These are phyloP conservation scores for Purshia tridentata DNA, from an alignment of 306 rosid species.

Conservation along the genomic window DNA sequence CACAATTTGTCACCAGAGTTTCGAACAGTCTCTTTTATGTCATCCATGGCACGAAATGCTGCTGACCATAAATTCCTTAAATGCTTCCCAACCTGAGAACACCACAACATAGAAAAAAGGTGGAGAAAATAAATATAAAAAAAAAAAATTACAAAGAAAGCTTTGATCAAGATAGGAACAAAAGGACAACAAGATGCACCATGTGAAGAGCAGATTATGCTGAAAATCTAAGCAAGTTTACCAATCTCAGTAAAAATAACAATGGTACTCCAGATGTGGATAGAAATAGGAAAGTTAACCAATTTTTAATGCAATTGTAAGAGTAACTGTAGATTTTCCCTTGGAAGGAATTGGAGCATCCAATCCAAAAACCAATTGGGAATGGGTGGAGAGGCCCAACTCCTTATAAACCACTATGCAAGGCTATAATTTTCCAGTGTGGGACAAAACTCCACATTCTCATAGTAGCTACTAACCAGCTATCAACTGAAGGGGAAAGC, in stretches of 20 bases:
- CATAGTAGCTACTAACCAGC: neutral
- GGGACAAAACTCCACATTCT: no score
- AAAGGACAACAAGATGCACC: neutral
- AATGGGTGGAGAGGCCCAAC: no score
- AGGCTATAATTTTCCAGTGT: no score
- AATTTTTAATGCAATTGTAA: neutral
- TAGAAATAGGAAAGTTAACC: neutral
- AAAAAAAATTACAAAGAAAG: neutral
- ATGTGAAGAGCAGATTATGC: neutral
- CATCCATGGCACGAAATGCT: conserved; percentile 95
- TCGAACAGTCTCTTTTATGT: conserved; percentile 93
- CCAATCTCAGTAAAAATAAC: neutral
- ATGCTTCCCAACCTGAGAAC: conserved; percentile 72
- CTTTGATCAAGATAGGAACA: conserved; percentile 1
- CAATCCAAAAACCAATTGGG: no score
- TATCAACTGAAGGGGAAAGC: neutral
- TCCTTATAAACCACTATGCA: no score
- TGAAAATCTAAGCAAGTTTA: neutral
- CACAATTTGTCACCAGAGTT: conserved; percentile 86
- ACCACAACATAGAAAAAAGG: neutral
- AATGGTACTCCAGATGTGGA: neutral
- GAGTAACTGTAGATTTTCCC: neutral
- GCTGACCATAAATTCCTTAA: conserved; percentile 74
- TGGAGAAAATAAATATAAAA: neutral
- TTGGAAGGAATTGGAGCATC: no score